A percentile compares a stretch with the other conserved stretches of the same genome.
phyloP scores from a whole-genome alignment of 805 yeast genomes.

The Phaffomyces antillensis region DNA sequence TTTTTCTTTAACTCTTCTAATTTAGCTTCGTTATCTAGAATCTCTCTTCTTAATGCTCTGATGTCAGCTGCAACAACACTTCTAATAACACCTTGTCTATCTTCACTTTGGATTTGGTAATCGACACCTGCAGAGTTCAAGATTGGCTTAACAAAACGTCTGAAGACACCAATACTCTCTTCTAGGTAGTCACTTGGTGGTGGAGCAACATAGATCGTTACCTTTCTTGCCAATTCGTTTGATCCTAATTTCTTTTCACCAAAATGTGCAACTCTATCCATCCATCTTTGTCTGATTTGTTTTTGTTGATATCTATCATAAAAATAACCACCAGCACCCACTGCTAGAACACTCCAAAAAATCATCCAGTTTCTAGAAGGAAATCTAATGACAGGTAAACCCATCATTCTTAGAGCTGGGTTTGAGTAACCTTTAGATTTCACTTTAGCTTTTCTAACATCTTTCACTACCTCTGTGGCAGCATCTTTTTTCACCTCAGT shows the following conservation, averaged over 20 bases:
- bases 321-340: constrained; percentile 63
- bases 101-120: constrained; percentile 68
- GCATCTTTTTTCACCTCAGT: constrained; percentile 2
- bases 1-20: constrained; percentile 14
- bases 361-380: constrained; percentile 94
- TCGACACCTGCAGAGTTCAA: constrained; percentile 80
- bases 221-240: constrained; percentile 58
- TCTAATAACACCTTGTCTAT: constrained; percentile 86
- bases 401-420: constrained; percentile 82
- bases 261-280: constrained; percentile 46
- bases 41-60: constrained; percentile 55
- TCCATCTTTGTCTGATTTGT: constrained; percentile 56
- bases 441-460: constrained; percentile 3
- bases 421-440: constrained; percentile 44
- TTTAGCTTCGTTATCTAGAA: constrained; percentile 23
- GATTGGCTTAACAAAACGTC: constrained; percentile 78
- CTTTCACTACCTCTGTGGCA: background rate
- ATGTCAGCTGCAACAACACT: constrained; percentile 74
- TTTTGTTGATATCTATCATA: constrained; percentile 76
- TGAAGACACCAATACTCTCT: constrained; percentile 63
- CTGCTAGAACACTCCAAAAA: constrained; percentile 67
- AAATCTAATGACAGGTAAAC: constrained; percentile 65
- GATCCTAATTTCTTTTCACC: constrained; percentile 43
- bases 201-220: constrained; percentile 86
- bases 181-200: constrained; percentile 91